Evolutionary conservation across 257 asterid species (phyloP), one percentile per base, ranked within the genome.

Genomic region (Solanum clarkiae): DNA sequence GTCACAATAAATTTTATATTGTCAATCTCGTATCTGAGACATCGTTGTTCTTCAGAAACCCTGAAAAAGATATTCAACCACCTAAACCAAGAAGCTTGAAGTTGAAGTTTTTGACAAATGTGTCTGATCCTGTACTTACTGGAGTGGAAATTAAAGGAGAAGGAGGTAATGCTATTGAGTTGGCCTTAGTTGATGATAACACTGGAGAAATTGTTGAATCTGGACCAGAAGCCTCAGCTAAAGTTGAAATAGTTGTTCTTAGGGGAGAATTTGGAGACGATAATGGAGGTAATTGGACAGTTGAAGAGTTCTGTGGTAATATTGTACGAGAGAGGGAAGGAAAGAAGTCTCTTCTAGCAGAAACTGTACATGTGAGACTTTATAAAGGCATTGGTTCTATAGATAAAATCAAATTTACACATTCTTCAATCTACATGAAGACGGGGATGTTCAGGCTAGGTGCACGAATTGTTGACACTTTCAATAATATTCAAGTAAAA

Each of bases 71-170:
- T 79, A 56, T 11, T 51, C 89, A 57, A 5, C 47, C 80, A 49
- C 40, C 87, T 9, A 29, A 59, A 54, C 59, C 17, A 72, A 90
- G 88, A 68, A 84, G 24, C 81, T 85, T 89, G 91, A 88, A 81
- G 47, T 87, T 92, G 66, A 77, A 62, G 75, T 91, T 92, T 88
- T 63, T 10, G 22, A 87, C 86, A 66, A 62, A 82, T 45, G 83
- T 90, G 49, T 86, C 89, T 62, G 66, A 0, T 69, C 65, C 80
- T 80, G 84, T 87, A 84, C 87, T 89, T 80, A 90, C 92, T 2
- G 87, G 94, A 18, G 81, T 84, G 80, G 91, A 87, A 77, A 87
- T 93, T 80, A 86, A 85, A 83, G 94, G 88, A 32, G 91, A 87
- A 63, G 90, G 85, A 14, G 80, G 74, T 10, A 32, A 62, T 54